A percentile compares a stretch with the other conserved stretches of the same genome.
Evolutionary conservation across 140 eudicot genomes (phyloP).

Genomic region (Oenanthe javanica): DNA sequence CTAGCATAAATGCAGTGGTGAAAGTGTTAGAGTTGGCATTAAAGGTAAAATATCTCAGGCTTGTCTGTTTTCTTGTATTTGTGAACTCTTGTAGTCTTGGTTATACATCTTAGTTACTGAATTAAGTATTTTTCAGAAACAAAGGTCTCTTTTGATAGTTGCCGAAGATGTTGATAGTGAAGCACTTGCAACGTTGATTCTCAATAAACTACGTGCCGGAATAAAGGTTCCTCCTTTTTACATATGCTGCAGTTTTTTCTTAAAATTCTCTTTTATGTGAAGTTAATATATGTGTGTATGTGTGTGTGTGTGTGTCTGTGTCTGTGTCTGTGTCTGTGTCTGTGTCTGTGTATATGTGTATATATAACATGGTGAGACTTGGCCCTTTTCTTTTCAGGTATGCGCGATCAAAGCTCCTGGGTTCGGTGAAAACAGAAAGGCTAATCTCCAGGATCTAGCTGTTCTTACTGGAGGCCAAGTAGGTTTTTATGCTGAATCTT

Average conservation of each 20-base stretch:
- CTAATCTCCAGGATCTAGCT: conserved; percentile 77
- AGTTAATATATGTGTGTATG: not conserved
- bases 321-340: no score
- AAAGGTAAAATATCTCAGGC: conserved; percentile 38
- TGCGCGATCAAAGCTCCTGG: conserved; percentile 96
- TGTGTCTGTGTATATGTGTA: not conserved
- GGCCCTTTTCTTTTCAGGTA: conserved; percentile 29
- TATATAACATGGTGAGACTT: not conserved
- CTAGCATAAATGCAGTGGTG: conserved; percentile 59
- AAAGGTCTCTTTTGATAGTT: conserved; percentile 46
- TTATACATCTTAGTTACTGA: not conserved
- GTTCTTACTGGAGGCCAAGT: conserved; percentile 78
- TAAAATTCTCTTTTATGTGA: not conserved
- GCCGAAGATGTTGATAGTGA: conserved; percentile 76
- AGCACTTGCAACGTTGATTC: conserved; percentile 75
- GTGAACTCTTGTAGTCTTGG: not conserved
- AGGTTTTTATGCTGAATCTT: not conserved
- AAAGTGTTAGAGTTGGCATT: conserved; percentile 79
- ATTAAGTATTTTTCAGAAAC: conserved; percentile 37
- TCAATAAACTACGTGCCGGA: conserved; percentile 84
- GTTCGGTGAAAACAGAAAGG: conserved; percentile 81
- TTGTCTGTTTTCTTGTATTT: not conserved
- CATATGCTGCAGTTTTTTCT: not conserved
- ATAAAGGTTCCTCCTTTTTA: conserved; percentile 38
- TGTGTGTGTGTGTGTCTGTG: no score